Evolutionary conservation across 176 grass and related monocot genomes (phyloP), one percentile per base, ranked within the genome.

Genomic region (Zizania latifolia): DNA sequence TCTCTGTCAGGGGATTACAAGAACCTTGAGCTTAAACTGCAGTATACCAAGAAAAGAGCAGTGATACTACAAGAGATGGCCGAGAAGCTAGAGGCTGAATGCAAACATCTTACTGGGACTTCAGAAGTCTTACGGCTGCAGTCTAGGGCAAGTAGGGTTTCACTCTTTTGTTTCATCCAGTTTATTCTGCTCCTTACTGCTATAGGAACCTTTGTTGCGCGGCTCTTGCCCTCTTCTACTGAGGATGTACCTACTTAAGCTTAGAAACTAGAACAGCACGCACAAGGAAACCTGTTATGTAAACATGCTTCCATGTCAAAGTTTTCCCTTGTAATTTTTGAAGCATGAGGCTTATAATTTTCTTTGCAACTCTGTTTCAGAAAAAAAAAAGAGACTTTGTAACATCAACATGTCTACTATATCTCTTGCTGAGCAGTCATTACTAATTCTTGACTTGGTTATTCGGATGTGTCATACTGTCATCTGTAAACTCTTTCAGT

Each of bases 171-270:
- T 84, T 86, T 86, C n/a, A 39, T 86, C 51, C 89, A 92, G 73
- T 79, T 94, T 71, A 45, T 90, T 32, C 34, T 92, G 63, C 4
- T 99, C 54, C 74, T 77, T 58, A 60, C 92, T 57, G 78, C 83
- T 51, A 16, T 84, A 57, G 41, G 55, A 66, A 84, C 75, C 79
- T 90, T 78, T 81, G 54, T 99, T 50, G 61, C 86, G 79, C 84
- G 65, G 23, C 58, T 88, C 1, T 53, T 86, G 32, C 79, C 87
- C 10, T 56, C 70, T 4, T 81, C 84, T 14, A 62, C 48, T 54
- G 87, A 89, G 29, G 62, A 78, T 82, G 77, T 89, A 81, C 95
- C 91, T 55, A 99, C 91, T 39, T 99, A 81, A 83, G 40, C 19
- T 65, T 79, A 27, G n/a, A n/a, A n/a, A n/a, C n/a, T n/a, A n/a